These are phyloP conservation scores for Galerina sulciceps DNA, from an alignment of 768 basidiomycete species.

Conservation along the genomic window DNA sequence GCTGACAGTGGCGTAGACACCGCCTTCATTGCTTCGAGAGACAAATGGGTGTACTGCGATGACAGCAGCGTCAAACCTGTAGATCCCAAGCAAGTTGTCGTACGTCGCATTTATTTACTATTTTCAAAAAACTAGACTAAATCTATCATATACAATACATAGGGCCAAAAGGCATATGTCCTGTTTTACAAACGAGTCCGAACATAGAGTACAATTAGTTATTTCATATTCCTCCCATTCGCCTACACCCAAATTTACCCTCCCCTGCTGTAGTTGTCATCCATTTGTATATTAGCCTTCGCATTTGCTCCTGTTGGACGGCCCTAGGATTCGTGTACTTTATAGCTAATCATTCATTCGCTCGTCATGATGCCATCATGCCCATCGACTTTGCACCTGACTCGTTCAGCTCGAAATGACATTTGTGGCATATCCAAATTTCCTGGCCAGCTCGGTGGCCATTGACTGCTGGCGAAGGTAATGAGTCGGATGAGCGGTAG, in stretches of 20 bases:
- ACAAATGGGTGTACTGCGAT: constrained; percentile 93
- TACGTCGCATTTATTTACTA: constrained; percentile 40
- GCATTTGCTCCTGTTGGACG: constrained; percentile 26
- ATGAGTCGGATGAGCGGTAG: constrained; percentile 43
- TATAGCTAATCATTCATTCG: constrained; percentile 27
- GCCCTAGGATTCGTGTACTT: constrained; percentile 36
- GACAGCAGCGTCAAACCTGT: constrained; percentile 84
- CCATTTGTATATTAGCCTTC: constrained; percentile 36
- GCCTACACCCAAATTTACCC: constrained; percentile 16
- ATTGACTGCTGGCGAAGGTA: constrained; percentile 5
- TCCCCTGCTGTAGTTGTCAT: constrained; percentile 20
- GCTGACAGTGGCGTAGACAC: constrained; percentile 63
- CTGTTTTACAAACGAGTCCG: constrained; percentile 77
- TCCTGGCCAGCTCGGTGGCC: constrained; percentile 17
- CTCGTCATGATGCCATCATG: constrained; percentile 41
- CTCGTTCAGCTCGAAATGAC: constrained; percentile 44
- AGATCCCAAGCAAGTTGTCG: constrained; percentile 82
- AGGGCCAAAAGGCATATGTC: constrained; percentile 74
- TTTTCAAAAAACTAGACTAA: background rate
- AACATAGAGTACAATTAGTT: constrained; percentile 42
- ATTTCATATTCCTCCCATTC: constrained; percentile 26
- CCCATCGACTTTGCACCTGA: constrained; percentile 30
- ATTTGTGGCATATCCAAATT: constrained; percentile 49
- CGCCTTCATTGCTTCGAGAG: constrained; percentile 84
- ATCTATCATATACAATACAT: constrained; percentile 9